phyloP scores from a whole-genome alignment of 371 early-diverging fungal genomes.

The Dipsacomyces acuminosporus region DNA sequence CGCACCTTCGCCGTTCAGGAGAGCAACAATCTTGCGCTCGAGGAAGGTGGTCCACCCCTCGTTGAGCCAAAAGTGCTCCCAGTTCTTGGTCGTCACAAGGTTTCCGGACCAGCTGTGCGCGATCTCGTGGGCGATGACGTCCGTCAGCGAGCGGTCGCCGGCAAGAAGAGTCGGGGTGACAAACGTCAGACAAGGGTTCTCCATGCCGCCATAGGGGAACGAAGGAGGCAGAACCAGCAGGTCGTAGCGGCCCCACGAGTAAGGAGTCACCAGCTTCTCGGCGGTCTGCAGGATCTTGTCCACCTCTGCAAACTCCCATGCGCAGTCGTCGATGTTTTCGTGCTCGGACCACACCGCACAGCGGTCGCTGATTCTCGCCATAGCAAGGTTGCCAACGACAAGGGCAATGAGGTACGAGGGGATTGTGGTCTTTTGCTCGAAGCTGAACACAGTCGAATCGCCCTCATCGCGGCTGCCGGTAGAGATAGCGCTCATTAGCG shows the following conservation, averaged over 20 bases:
- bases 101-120: conserved; percentile 97
- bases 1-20: conserved; percentile 71
- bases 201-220: conserved; percentile 97
- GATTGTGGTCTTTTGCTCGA: conserved; percentile 68
- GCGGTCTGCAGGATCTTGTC: conserved; percentile 82
- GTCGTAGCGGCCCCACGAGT: conserved; percentile 96
- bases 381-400: conserved; percentile 73
- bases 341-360: conserved; percentile 95
- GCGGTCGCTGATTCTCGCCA: conserved; percentile 80
- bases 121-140: conserved; percentile 98
- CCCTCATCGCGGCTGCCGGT: conserved; percentile 52
- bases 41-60: conserved; percentile 90
- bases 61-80: conserved; percentile 86
- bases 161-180: conserved; percentile 85
- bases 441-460: conserved; percentile 56
- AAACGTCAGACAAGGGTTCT: conserved; percentile 93
- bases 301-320: conserved; percentile 93
- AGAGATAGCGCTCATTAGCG: conserved; percentile 63
- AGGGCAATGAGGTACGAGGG: conserved; percentile 93
- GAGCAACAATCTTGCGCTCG: conserved; percentile 81
- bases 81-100: conserved; percentile 78
- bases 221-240: conserved; percentile 77
- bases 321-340: conserved; percentile 80
- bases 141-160: conserved; percentile 91
- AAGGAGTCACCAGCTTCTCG: conserved; percentile 82